phyloP scores from a whole-genome alignment of 78 protist species.

The Pelomyxa schiedti region DNA sequence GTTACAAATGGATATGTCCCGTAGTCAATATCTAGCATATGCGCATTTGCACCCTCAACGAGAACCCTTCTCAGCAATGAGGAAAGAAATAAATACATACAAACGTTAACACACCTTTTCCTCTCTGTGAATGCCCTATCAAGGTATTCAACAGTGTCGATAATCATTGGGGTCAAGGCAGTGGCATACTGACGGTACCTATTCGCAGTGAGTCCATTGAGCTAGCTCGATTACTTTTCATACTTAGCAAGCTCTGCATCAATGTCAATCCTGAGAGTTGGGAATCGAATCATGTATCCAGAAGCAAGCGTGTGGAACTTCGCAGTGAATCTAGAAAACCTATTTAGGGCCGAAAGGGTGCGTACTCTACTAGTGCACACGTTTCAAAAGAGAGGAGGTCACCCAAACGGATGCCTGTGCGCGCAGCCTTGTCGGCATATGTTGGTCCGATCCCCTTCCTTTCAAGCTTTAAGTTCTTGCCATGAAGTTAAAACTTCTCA shows the following conservation, averaged over 20 bases:
- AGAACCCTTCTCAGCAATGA: conserved; percentile 12
- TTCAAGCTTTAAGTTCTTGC: conserved; percentile 57
- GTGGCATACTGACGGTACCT: conserved; percentile 45
- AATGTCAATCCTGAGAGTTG: conserved; percentile 40
- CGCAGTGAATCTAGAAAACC: not conserved
- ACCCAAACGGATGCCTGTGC: conserved; percentile 59
- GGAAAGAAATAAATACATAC: not conserved
- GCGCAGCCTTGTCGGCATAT: conserved; percentile 67
- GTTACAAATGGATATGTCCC: conserved; percentile 91
- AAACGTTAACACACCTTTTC: conserved; percentile 14
- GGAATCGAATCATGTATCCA: conserved; percentile 24
- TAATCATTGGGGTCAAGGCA: conserved; percentile 52
- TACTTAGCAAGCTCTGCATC: conserved; percentile 62
- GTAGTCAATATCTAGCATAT: conserved; percentile 85
- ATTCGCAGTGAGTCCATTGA: no score
- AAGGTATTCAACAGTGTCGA: conserved; percentile 64
- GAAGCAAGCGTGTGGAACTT: conserved; percentile 5
- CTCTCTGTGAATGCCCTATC: conserved; percentile 39
- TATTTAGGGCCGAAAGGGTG: no score
- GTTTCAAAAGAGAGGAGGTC: conserved; percentile 43
- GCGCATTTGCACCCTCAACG: conserved; percentile 84
- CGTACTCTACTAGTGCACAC: no score
- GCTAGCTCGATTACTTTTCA: no score
- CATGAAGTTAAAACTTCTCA: not conserved
- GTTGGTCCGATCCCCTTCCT: conserved; percentile 85